Base-by-base conservation (phyloP, 495 filamentous ascomycete species). In the Apodospora peruviana region DNA sequence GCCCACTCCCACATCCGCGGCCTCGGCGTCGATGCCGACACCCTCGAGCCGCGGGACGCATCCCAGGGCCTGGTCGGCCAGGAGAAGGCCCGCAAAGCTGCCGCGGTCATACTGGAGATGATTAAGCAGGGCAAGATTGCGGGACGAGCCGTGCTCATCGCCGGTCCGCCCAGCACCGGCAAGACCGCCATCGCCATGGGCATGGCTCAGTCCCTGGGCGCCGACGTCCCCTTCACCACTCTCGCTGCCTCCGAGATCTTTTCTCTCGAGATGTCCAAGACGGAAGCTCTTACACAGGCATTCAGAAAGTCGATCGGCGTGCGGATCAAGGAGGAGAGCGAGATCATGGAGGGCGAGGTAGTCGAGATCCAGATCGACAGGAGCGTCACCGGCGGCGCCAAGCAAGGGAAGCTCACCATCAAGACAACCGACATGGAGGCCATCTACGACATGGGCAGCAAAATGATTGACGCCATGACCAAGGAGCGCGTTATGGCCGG, bases 351-450 rank as follows among this genome's bases (percentile, higher is more conserved):
- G 73, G 93, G 93, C 52, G 93, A 99, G 68, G 94, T 97, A 0
- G 94, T 99, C 42, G 93, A 99, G 71, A 97, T 99, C 53, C 94
- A 97, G 68, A 97, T 96, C 56, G 93, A 99, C 68, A 81, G 94
- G 42, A 96, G 90, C 57, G 87, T 99, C 20, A 97, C 93, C 2
- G 93, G 93, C 29, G 86, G 87, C 67, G 90, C 89, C 65, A 96
- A 96, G 76, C 91, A 96, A 78, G 93, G 93, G 56, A 99, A 97
- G 68, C 86, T 99, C 54, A 99, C 93, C 8, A 96, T 99, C 69
- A 99, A 97, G 68, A 99, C 93, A 17, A 96, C 91, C 56, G 94
- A 99, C 62, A 99, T 99, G 93, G 93, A 99, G 70, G 95, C 93
- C 17, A 88, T 97, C 57, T 98, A 96, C 76, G 93, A 98, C 56